Evolutionary conservation across 768 basidiomycete species (phyloP), one percentile per base, ranked within the genome.

Genomic region (Lactarius hengduanensis): DNA sequence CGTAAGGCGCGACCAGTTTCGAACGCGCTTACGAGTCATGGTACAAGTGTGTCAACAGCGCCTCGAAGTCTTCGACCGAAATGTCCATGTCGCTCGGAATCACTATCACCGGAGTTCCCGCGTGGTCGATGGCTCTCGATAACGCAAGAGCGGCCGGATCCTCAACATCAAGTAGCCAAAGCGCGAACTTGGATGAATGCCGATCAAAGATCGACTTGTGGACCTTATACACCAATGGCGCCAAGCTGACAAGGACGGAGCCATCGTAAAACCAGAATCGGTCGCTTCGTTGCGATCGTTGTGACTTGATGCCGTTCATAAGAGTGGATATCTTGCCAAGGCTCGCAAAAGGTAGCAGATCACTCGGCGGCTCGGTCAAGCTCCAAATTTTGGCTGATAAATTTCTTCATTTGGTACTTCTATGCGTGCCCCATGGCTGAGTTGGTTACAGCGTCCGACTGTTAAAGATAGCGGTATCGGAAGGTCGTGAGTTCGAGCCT

Each of bases 221-320:
- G 40, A 91, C 76, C 71, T 80, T 86, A 79, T 86, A 91, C 28
- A 79, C 70, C 30, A 79, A 73, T 26, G 78, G 73, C 66, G 79
- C 74, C 41, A 82, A 76, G 65, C 77, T 77, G 41, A 90, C 72
- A 36, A 87, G 74, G 15, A 88, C 73, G 22, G 84, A 84, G 65
- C 85, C 89, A 71, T 90, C 88, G 40, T 85, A 79, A 69, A 89
- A 84, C 87, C 87, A 90, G 72, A 67, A 69, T 15, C 53, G 66
- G 36, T 55, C 32, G 41, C 57, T 63, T 59, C 32, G 47, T 34
- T 32, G 65, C 16, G 40, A 40, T 28, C 43, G 16, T 45, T 56
- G 61, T 22, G 32, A 47, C n/a, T 43, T 40, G 38, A 40, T 43
- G 32, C 34, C 58, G 36, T 63, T 67, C n/a, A 53, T 34, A 47